These are phyloP conservation scores for Phytophthora ramorum DNA, from an alignment of 352 stramenopile species.

Conservation along the genomic window DNA sequence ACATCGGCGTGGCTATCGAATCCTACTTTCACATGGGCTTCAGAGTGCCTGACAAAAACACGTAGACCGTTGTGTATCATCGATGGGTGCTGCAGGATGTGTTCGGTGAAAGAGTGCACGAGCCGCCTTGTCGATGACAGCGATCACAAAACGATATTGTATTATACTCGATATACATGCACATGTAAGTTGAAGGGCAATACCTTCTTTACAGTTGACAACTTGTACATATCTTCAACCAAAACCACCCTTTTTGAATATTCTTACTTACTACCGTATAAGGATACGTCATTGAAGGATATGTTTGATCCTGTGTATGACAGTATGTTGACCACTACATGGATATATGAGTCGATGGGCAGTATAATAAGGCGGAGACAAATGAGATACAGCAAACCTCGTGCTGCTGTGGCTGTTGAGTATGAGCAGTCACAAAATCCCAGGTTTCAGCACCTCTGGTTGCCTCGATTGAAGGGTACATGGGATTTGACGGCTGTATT, in stretches of 20 bases:
- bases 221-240: background rate
- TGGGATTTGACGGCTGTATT: background rate
- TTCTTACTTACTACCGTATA: conserved; percentile 9
- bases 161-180: conserved; percentile 5
- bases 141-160: conserved; percentile 6
- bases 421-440: background rate
- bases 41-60: background rate
- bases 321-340: conserved; percentile 6
- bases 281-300: background rate
- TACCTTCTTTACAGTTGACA: background rate
- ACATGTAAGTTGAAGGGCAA: conserved; percentile 1
- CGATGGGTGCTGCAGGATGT: background rate
- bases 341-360: background rate
- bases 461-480: conserved; percentile 1
- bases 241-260: background rate
- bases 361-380: conserved; percentile 4
- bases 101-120: conserved; percentile 4
- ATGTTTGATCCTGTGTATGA: conserved; percentile 16
- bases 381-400: background rate
- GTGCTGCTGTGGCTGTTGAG: background rate
- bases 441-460: background rate
- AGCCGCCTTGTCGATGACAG: background rate
- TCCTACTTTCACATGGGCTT: background rate
- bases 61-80: background rate
- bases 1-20: background rate